Evolutionary conservation across 768 basidiomycete genomes (phyloP).

Genomic region (Ramaria rubella): DNA sequence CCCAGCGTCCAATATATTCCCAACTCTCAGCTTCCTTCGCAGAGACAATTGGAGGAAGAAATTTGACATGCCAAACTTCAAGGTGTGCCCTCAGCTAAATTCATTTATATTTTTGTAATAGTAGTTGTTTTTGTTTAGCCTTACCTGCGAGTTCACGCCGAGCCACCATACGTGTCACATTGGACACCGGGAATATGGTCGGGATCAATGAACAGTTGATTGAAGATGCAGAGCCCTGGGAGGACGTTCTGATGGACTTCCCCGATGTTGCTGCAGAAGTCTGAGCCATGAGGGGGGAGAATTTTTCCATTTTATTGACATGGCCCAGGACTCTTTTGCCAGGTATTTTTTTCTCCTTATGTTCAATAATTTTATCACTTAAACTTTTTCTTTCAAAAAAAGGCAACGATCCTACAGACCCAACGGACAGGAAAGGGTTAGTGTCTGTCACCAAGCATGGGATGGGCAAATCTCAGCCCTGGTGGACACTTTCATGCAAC

Average conservation of each 20-base stretch:
- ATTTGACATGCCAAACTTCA: neutral
- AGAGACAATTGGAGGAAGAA: neutral
- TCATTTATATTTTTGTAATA: neutral
- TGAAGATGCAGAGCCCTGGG: neutral
- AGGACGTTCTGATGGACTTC: neutral
- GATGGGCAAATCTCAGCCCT: neutral
- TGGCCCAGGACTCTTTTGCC: neutral
- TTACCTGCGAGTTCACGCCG: neutral
- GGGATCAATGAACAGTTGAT: neutral
- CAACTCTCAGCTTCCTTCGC: neutral
- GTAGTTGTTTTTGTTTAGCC: neutral
- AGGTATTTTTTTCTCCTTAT: neutral
- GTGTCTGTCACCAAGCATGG: neutral
- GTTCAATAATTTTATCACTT: neutral
- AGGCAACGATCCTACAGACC: neutral
- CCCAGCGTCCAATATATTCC: neutral
- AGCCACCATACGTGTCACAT: neutral
- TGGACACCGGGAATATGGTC: neutral
- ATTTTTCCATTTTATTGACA: neutral
- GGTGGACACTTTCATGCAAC: neutral
- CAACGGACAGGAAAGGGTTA: neutral
- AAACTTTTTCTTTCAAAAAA: no score
- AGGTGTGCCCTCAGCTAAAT: no score
- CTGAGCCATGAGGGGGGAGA: conserved; percentile 1
- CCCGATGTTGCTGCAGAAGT: neutral